Evolutionary conservation across 2,329 filamentous ascomycete genomes (phyloP).

Genomic region (Botrytis aclada): DNA sequence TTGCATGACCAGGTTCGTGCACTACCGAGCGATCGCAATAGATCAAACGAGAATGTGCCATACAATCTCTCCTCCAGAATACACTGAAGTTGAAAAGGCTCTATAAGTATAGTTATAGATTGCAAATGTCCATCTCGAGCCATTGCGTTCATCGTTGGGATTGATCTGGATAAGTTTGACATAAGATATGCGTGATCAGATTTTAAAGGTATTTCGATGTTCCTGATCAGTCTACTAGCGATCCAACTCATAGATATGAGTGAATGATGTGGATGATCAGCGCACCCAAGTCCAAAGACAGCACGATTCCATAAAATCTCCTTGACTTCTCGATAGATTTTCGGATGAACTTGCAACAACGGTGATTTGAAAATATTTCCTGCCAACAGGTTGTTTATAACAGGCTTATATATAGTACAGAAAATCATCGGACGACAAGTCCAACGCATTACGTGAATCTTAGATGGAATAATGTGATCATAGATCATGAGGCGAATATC

Average conservation of each 20-base stretch:
- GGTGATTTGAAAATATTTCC: neutral
- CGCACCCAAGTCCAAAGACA: neutral
- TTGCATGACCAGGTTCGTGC: neutral
- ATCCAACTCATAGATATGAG: neutral
- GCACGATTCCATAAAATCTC: neutral
- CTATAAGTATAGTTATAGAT: neutral
- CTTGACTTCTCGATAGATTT: neutral
- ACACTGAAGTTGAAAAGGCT: neutral
- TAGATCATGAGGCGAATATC: neutral
- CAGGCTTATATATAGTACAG: too few relatives aligned
- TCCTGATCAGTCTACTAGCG: neutral
- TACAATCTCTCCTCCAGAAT: neutral
- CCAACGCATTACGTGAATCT: neutral
- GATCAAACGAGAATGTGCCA: neutral
- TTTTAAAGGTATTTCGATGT: neutral
- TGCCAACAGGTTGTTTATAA: neutral
- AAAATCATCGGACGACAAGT: too few relatives aligned
- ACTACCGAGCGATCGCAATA: neutral
- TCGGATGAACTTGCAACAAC: neutral
- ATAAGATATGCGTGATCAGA: rapidly evolving
- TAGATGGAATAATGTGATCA: neutral
- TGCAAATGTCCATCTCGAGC: neutral
- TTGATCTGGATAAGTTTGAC: neutral
- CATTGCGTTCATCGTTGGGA: neutral
- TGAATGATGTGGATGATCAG: neutral